These are phyloP conservation scores for Gentiana straminea DNA, from an alignment of 257 asterid genomes.

Conservation along the genomic window DNA sequence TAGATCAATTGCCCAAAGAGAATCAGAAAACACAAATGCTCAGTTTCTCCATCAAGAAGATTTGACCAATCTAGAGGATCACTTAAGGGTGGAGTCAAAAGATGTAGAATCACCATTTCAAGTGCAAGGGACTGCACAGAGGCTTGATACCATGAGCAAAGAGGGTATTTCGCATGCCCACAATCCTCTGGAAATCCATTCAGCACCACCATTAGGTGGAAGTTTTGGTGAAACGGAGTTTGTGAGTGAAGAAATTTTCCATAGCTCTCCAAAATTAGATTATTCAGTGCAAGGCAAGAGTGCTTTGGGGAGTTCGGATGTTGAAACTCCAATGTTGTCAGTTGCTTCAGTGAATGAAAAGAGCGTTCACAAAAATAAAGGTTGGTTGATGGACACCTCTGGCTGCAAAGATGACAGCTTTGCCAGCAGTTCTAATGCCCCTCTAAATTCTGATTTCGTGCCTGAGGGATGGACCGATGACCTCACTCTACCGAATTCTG, in stretches of 20 bases:
- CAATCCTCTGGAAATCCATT: constrained; percentile 15
- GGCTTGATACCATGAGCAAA: constrained; percentile 3
- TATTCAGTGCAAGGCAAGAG: constrained; percentile 14
- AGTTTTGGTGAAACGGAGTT: constrained; percentile 14
- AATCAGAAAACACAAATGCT: constrained; percentile 8
- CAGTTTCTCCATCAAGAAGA: constrained; percentile 21
- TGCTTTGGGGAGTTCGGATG: constrained; percentile 17
- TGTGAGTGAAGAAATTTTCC: constrained; percentile 1
- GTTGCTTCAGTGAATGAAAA: constrained; percentile 16
- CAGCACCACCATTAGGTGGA: constrained; percentile 13
- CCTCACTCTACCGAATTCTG: constrained; percentile 16
- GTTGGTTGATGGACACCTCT: constrained; percentile 16
- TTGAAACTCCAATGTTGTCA: constrained; percentile 14
- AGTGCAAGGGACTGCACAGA: constrained; percentile 5
- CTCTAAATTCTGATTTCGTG: constrained; percentile 13
- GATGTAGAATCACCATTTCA: constrained; percentile 15
- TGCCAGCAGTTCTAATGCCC: constrained; percentile 5
- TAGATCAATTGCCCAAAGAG: constrained; percentile 17
- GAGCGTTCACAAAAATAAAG: constrained; percentile 9
- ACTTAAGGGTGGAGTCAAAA: constrained; percentile 11
- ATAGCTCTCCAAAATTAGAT: constrained; percentile 8
- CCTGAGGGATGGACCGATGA: constrained; percentile 12
- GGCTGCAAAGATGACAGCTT: constrained; percentile 13
- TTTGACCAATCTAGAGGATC: constrained; percentile 15
- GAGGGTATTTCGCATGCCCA: constrained; percentile 14